Percentiles rank a stretch among this genome's conserved stretches.
Evolutionary conservation across 2,329 filamentous ascomycete genomes (phyloP).

Genomic region (Aspergillus pseudoglaucus): DNA sequence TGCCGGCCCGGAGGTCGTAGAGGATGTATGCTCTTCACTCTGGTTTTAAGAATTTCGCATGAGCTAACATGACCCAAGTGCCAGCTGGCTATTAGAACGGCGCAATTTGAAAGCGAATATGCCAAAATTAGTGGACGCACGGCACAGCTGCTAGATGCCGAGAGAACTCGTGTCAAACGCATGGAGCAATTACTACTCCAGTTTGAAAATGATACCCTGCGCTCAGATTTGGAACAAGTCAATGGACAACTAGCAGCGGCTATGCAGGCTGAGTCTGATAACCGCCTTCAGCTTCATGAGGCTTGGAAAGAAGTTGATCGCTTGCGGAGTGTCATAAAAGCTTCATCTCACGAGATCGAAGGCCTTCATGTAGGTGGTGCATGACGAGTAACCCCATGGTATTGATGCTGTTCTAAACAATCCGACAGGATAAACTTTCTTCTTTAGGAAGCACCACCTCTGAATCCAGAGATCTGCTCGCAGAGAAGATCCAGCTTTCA

Average conservation of each 20-base stretch:
- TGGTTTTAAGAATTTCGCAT: not conserved
- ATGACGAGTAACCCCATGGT: not conserved
- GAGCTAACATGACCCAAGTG: slow-evolving; percentile 13
- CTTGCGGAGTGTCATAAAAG: slow-evolving; percentile 32
- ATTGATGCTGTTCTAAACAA: not conserved
- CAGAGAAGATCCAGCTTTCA: slow-evolving; percentile 57
- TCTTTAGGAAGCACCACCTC: slow-evolving; percentile 61
- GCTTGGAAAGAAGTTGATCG: slow-evolving; percentile 41
- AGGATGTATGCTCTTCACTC: slow-evolving; percentile 5
- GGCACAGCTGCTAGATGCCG: slow-evolving; percentile 65
- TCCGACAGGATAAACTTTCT: slow-evolving; percentile 59
- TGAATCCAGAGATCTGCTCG: slow-evolving; percentile 64
- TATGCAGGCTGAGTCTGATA: slow-evolving; percentile 36
- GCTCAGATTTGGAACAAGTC: slow-evolving; percentile 54
- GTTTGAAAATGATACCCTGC: slow-evolving; percentile 65
- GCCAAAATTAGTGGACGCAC: slow-evolving; percentile 58
- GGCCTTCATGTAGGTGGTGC: slow-evolving; percentile 46
- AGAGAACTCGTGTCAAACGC: slow-evolving; percentile 64
- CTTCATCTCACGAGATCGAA: slow-evolving; percentile 49
- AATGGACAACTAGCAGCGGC: slow-evolving; percentile 50
- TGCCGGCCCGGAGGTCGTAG: slow-evolving; percentile 4
- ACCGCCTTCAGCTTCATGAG: slow-evolving; percentile 44
- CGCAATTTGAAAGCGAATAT: slow-evolving; percentile 62
- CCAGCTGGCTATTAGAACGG: slow-evolving; percentile 47
- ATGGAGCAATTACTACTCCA: slow-evolving; percentile 65